Evolutionary conservation across 495 filamentous ascomycete genomes (phyloP).

Genomic region (Podospora pseudopauciseta): DNA sequence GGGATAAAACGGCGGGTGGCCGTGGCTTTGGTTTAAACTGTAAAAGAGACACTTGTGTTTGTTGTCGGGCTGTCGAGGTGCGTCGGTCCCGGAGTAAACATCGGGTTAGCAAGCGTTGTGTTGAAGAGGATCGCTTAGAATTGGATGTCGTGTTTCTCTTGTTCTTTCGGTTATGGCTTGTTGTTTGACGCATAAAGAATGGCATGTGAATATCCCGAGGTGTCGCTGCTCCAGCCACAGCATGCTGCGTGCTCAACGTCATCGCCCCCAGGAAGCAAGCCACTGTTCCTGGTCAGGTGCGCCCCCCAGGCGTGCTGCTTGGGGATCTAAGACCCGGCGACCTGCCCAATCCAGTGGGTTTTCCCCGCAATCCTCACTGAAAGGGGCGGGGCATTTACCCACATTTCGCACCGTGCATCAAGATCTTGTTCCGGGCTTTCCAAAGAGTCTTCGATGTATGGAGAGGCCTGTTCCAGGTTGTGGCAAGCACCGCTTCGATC

Average conservation of each 20-base stretch:
- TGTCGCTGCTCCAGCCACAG: conserved; percentile 20
- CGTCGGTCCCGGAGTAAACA: neutral
- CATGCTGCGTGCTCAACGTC: conserved; percentile 9
- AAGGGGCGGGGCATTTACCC: conserved; percentile 1
- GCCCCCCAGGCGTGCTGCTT: neutral
- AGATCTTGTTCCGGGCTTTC: neutral
- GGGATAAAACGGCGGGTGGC: neutral
- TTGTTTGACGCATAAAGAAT: conserved; percentile 1
- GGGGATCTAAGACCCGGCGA: neutral
- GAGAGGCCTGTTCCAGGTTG: neutral
- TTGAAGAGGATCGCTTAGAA: neutral
- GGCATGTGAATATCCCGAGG: conserved; percentile 24
- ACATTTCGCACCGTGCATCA: neutral
- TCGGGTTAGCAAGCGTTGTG: neutral
- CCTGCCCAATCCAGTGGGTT: conserved; percentile 12
- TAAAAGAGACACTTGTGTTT: conserved; percentile 10
- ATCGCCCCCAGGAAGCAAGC: conserved; percentile 12
- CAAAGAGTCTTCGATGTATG: neutral
- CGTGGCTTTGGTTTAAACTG: neutral
- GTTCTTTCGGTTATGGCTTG: neutral
- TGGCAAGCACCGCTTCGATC: neutral
- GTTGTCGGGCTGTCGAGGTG: neutral
- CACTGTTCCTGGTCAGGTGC: conserved; percentile 11
- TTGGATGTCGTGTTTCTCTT: neutral
- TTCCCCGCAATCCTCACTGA: conserved; percentile 14